Evolutionary conservation across 2,329 filamentous ascomycete species (phyloP).

Genomic region (Salinomyces thailandicus): DNA sequence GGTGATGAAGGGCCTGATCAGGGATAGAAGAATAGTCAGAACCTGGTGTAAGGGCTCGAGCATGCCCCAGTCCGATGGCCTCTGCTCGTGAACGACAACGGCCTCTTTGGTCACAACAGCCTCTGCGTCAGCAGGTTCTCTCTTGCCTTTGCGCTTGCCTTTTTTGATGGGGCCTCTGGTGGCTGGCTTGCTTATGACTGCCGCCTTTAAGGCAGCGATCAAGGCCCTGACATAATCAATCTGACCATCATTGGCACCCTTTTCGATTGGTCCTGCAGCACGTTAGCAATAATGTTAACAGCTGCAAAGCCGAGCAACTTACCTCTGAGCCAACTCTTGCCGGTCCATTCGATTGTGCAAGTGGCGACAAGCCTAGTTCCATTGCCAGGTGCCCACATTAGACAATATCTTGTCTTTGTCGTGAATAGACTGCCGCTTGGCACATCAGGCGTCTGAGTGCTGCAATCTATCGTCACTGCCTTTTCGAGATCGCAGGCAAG

Average conservation of each 20-base stretch:
- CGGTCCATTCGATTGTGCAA: constrained; percentile 88
- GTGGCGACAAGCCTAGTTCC: constrained; percentile 76
- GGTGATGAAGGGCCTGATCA: constrained; percentile 60
- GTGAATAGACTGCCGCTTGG: constrained; percentile 86
- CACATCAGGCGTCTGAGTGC: constrained; percentile 86
- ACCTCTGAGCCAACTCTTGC: constrained; percentile 98
- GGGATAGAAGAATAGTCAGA: constrained; percentile 58
- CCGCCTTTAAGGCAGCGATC: constrained; percentile 60
- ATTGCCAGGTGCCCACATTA: constrained; percentile 85
- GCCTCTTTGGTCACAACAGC: constrained; percentile 29
- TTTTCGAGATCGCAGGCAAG: constrained; percentile 81
- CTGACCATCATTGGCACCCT: constrained; percentile 87
- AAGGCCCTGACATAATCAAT: constrained; percentile 71
- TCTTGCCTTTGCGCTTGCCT: constrained; percentile 40
- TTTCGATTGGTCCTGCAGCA: constrained; percentile 75
- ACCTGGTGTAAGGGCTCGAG: constrained; percentile 67
- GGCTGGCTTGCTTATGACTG: constrained; percentile 56
- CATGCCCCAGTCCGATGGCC: constrained; percentile 55
- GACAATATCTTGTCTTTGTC: constrained; percentile 87
- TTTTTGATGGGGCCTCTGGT: constrained; percentile 38
- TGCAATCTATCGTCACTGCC: constrained; percentile 67
- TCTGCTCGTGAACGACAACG: constrained; percentile 21
- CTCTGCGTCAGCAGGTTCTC: constrained; percentile 42
- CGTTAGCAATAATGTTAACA: not conserved
- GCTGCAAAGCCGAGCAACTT: constrained; percentile 9